Evolutionary conservation across 345 rosid species (phyloP), one percentile per base, ranked within the genome.

Genomic region (Hibiscus mutabilis): DNA sequence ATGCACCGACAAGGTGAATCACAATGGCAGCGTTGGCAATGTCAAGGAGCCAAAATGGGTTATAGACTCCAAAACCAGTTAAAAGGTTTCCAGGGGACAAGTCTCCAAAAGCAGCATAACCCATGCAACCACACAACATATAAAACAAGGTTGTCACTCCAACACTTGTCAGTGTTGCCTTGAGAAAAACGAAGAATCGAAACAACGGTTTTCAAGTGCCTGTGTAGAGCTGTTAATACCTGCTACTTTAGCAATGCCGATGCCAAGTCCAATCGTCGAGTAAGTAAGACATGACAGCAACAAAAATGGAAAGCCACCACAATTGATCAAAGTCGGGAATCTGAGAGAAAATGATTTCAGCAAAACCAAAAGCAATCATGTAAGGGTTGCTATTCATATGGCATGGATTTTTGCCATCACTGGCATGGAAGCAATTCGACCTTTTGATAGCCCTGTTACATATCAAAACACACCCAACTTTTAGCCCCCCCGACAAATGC

Each of bases 201-300:
- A 49, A 6, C 21, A 49, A 16, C 8, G 9, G 2, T 40, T 40
- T 46, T 19, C 6, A 66, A 18, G 33, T 24, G 0, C 4, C 6
- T 15, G 1, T 29, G 9, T 25, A 27, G 8, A 33, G 37, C 37
- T 33, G 35, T 19, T 58, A 13, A 33, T 31, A 77, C 86, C 87
- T 74, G 82, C 89, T 2, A 92, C 97, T 84, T 92, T 80, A 22
- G 81, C 86, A 57, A 95, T 76, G 3, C 97, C 97, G 0, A 95
- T 97, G 42, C 87, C 92, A 2, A 95, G 89, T 51, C 99, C 97
- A 66, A 95, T 89, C n/a, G 85, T 61, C 0, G 97, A 91, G 87
- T 91, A 92, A 63, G 99, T 87, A 95, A 29, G 97, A 92, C 99
- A 95, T 95, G 70, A 89, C 86, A 4, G 99, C 97, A 3, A 93